Base-by-base conservation (phyloP, 352 stramenopile species). In the Globisporangium splendens region DNA sequence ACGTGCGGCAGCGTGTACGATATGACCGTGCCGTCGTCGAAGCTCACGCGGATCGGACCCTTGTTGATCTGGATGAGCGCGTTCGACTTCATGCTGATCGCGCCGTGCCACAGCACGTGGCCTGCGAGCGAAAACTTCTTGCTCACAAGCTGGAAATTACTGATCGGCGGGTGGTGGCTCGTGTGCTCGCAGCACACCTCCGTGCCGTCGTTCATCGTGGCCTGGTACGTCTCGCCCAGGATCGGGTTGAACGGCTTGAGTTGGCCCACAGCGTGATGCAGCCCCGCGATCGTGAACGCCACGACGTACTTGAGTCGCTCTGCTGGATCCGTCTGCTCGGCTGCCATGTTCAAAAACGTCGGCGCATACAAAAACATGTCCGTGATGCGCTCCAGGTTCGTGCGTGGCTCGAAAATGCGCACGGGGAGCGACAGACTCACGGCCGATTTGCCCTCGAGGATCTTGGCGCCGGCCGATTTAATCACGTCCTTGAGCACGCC, bases 201-300 rank as follows among this genome's bases (percentile, higher is more conserved):
- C 5, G 85, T 91, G 55, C 82, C 85, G 54, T 94, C 82, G 61
- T 86, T 91, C 49, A 92, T 59, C 43, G 61, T 73, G 4, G 74
- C 77, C 61, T 94, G 82, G 47, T 77, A 91, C 18, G 85, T 94
- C 56, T 94, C 85, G 14, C 85, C 85, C 21, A 94, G 56, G 31
- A 94, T 94, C 35, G 85, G 85, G 58, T 91, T 94, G 63, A 94
- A 94, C 13, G 85, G 85, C 69, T 94, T 94, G 33, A 94, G 61
- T 59, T 91, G 83, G 4, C 85, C 83, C 20, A 91, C 83, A 52
- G 79, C 81, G 68, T 91, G 81, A 50, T 95, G 85, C 65, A 91
- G 66, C 0, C 85, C 85, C 8, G 85, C 82, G 31, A 95, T 77
- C 0, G 80, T 79, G 54, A 89, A 92, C 35, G 75, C 72, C 61